phyloP scores from a whole-genome alignment of 345 rosid species.

The Lenwebbia sp. region DNA sequence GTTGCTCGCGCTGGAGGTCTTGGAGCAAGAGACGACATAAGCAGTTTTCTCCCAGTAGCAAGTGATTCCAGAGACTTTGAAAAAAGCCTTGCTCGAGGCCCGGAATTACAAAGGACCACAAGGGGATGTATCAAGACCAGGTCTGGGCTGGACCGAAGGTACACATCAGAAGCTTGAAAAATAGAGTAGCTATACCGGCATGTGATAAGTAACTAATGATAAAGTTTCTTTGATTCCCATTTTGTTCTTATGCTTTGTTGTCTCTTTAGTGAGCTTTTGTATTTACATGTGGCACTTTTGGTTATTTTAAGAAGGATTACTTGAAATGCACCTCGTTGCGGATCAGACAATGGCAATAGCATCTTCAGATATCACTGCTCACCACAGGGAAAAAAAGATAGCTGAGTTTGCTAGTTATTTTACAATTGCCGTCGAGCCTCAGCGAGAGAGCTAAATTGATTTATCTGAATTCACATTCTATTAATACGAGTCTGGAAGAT shows the following conservation, averaged over 20 bases:
- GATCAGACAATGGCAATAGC: neutral
- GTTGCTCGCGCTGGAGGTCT: neutral
- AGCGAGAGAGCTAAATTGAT: neutral
- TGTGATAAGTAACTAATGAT: neutral
- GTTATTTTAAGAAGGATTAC: neutral
- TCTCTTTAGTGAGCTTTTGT: neutral
- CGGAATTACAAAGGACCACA: neutral
- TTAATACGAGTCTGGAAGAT: neutral
- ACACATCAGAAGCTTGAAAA: neutral
- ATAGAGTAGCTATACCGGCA: neutral
- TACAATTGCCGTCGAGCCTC: neutral
- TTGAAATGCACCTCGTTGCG: neutral
- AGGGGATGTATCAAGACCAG: neutral
- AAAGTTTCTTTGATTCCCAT: neutral
- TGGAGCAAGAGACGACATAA: neutral
- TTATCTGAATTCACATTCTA: neutral
- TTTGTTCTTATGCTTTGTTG: neutral
- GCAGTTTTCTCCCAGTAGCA: neutral
- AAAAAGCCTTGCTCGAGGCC: neutral
- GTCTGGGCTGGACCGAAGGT: neutral
- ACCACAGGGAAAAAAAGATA: neutral
- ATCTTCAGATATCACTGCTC: neutral
- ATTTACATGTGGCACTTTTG: neutral
- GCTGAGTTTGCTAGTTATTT: neutral
- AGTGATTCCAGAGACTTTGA: neutral